Conservation (phyloP, 495 filamentous ascomycete species). For the Podospora pseudocomata region DNA sequence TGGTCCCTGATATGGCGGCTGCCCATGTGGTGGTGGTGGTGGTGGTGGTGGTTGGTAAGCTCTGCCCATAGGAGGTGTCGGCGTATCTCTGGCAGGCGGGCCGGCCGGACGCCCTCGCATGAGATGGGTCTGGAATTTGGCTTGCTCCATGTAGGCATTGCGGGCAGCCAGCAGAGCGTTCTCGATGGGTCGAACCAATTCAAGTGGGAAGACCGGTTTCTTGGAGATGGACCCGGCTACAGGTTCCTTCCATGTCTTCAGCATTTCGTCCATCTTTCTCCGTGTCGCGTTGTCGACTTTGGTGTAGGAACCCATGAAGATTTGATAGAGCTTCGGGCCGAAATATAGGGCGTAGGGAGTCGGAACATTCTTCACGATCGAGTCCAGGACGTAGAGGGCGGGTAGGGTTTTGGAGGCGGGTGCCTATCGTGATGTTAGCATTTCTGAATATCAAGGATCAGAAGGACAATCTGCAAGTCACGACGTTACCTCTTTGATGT, state of each 20-base stretch:
- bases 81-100: slow-evolving; percentile 60
- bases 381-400: slow-evolving; percentile 96
- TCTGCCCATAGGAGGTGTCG: slow-evolving; percentile 60
- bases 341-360: slow-evolving; percentile 95
- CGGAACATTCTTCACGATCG: slow-evolving; percentile 96
- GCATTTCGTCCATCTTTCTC: slow-evolving; percentile 90
- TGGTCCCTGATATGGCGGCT: slow-evolving; percentile 1
- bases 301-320: slow-evolving; percentile 93
- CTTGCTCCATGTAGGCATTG: slow-evolving; percentile 67
- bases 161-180: slow-evolving; percentile 86
- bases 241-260: slow-evolving; percentile 97
- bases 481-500: slow-evolving; percentile 76
- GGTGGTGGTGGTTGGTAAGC: slow-evolving; percentile 22
- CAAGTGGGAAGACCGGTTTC: slow-evolving; percentile 80
- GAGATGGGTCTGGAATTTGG: slow-evolving; percentile 57
- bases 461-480: slow-evolving; percentile 6
- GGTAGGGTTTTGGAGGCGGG: slow-evolving; percentile 83
- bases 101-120: slow-evolving; percentile 53
- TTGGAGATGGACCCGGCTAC: slow-evolving; percentile 86
- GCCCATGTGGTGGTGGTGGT: slow-evolving; percentile 15
- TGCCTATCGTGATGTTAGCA: slow-evolving; percentile 52
- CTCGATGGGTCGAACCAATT: slow-evolving; percentile 84
- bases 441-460: not conserved
- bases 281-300: slow-evolving; percentile 78
- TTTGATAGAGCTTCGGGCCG: slow-evolving; percentile 82